Conservation (phyloP, 257 asterid genomes). For the Henckelia pumila region DNA sequence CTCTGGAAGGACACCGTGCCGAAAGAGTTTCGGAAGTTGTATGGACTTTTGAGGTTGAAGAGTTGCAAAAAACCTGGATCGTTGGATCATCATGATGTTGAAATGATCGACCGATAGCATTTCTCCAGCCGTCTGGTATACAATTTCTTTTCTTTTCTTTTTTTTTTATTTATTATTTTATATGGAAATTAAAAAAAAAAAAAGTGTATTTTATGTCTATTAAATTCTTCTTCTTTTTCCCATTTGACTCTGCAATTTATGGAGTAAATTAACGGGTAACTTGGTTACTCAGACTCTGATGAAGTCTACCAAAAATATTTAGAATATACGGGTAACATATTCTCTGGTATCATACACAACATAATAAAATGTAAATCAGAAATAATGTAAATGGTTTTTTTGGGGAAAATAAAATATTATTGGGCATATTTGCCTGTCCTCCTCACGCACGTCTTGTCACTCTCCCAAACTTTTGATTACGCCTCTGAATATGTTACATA, state of each 20-base stretch:
- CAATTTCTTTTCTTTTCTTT: background rate
- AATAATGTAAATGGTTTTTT: too few relatives aligned
- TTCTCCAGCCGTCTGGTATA: background rate
- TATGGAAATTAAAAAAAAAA: background rate
- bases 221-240: background rate
- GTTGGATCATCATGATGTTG: constrained; percentile 43
- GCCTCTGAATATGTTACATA: too few relatives aligned
- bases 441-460: too few relatives aligned
- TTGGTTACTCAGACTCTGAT: too few relatives aligned
- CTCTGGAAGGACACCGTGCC: constrained; percentile 60
- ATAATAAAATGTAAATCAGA: too few relatives aligned
- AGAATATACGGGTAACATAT: too few relatives aligned
- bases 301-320: too few relatives aligned
- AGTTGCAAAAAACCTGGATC: constrained; percentile 52
- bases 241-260: background rate
- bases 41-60: constrained; percentile 56
- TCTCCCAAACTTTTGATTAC: too few relatives aligned
- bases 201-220: background rate
- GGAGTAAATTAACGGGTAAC: background rate
- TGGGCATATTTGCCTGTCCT: too few relatives aligned
- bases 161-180: background rate
- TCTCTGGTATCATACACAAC: too few relatives aligned
- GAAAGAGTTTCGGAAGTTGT: constrained; percentile 56
- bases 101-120: constrained; percentile 40
- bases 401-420: too few relatives aligned